phyloP scores from a whole-genome alignment of 176 grass and related monocot genomes.

The Oryza glumipatula region DNA sequence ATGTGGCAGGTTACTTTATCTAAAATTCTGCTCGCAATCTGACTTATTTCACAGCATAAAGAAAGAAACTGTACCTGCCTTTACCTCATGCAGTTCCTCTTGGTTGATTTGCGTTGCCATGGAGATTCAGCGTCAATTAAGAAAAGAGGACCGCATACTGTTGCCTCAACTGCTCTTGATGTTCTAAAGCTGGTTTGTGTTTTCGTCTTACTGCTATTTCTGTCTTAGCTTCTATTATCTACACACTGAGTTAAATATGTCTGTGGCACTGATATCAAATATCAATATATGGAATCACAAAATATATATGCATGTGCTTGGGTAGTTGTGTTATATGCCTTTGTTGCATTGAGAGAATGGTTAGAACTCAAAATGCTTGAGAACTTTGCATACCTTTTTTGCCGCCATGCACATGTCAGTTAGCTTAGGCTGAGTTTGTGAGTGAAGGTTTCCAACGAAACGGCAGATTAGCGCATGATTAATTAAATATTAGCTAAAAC shows the following conservation, averaged over 20 bases:
- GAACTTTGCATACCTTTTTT: not conserved
- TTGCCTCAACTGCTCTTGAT: constrained; percentile 88
- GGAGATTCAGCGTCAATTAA: constrained; percentile 79
- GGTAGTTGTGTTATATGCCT: constrained; percentile 2
- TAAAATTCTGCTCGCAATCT: constrained; percentile 28
- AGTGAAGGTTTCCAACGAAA: too few relatives aligned
- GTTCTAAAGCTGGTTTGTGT: constrained; percentile 89
- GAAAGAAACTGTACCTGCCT: not conserved
- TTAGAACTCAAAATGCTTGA: not conserved
- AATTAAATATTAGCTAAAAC: too few relatives aligned
- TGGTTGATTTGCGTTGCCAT: constrained; percentile 98
- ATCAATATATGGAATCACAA: not conserved
- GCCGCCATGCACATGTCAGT: not conserved
- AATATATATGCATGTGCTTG: not conserved
- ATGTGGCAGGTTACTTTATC: constrained; percentile 83
- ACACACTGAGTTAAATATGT: not conserved
- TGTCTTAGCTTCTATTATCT: constrained; percentile 30
- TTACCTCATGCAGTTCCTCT: constrained; percentile 76
- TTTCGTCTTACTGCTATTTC: constrained; percentile 18
- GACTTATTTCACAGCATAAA: constrained; percentile 11
- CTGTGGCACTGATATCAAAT: not conserved
- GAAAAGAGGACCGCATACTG: constrained; percentile 79
- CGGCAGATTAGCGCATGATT: too few relatives aligned
- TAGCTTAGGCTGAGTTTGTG: not conserved
- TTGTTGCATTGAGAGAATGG: not conserved